phyloP scores from a whole-genome alignment of 2,329 filamentous ascomycete genomes.

The Xylariaceae sp. region DNA sequence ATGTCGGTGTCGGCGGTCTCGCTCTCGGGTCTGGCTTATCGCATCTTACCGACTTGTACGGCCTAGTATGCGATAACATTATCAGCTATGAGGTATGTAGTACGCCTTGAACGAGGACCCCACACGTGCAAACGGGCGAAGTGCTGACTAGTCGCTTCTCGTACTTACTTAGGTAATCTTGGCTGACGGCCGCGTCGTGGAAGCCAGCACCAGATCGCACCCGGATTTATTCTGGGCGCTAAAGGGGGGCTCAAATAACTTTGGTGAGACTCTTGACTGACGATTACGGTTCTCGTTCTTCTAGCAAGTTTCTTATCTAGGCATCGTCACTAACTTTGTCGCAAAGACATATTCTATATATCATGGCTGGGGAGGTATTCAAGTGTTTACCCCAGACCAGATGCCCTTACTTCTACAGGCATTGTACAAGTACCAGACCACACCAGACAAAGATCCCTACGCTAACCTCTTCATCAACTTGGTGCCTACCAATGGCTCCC shows the following conservation, averaged over 20 bases:
- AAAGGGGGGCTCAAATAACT: conserved; percentile 10
- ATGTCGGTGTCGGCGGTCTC: conserved; percentile 14
- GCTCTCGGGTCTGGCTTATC: conserved; percentile 11
- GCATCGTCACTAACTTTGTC: conserved; percentile 6
- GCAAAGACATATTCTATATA: conserved; percentile 2
- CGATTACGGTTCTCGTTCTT: too few relatives aligned
- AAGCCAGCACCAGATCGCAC: conserved; percentile 1
- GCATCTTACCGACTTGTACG: conserved; percentile 11
- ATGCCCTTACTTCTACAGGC: conserved; percentile 4
- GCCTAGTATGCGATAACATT: conserved; percentile 12
- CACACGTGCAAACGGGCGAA: background rate
- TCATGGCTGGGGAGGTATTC: conserved; percentile 6
- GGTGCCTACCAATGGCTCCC: conserved; percentile 1
- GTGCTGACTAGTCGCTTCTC: too few relatives aligned
- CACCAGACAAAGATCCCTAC: conserved; percentile 9
- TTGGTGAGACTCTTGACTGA: conserved; percentile 8
- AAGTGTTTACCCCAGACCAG: conserved; percentile 3
- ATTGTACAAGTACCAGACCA: conserved; percentile 4
- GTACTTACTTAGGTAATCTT: conserved; percentile 12
- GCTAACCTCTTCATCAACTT: conserved; percentile 10
- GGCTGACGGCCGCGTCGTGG: conserved; percentile 4
- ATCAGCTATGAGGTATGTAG: conserved; percentile 6
- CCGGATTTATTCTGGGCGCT: conserved; percentile 11
- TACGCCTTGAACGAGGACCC: background rate
- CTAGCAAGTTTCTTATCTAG: background rate